Evolutionary conservation across 2,329 filamentous ascomycete species (phyloP).

Genomic region (Alternaria alternata): DNA sequence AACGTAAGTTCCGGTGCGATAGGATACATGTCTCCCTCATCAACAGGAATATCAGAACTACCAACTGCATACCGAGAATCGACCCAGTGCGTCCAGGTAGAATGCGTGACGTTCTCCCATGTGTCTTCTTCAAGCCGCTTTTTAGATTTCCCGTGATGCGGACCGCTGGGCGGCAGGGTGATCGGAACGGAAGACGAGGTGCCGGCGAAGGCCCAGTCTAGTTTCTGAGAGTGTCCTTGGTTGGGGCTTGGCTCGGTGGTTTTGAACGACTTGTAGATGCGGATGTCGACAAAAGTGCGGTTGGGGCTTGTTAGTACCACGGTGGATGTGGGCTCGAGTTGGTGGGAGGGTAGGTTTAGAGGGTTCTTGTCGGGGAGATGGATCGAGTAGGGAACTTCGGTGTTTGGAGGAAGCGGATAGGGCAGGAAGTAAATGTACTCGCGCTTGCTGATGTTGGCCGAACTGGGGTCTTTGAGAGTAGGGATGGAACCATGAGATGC

Average conservation of each 20-base stretch:
- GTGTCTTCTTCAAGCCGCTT: not conserved
- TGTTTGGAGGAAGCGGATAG: slow-evolving; percentile 34
- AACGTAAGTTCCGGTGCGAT: slow-evolving; percentile 40
- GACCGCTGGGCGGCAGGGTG: not conserved
- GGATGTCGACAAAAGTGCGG: slow-evolving; percentile 68
- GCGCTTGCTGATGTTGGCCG: slow-evolving; percentile 46
- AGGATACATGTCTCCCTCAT: slow-evolving; percentile 66
- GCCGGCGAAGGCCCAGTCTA: slow-evolving; percentile 74
- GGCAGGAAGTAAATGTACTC: slow-evolving; percentile 68
- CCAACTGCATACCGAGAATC: slow-evolving; percentile 59
- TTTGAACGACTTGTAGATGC: slow-evolving; percentile 54
- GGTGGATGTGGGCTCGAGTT: slow-evolving; percentile 68
- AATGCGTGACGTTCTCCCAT: slow-evolving; percentile 33
- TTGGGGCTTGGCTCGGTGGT: slow-evolving; percentile 19
- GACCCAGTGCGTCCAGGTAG: slow-evolving; percentile 67
- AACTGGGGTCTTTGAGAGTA: slow-evolving; percentile 5
- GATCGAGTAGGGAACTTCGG: slow-evolving; percentile 40
- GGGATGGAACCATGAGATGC: not conserved
- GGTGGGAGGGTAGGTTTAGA: slow-evolving; percentile 26
- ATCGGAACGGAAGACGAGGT: slow-evolving; percentile 45
- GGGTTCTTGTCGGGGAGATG: slow-evolving; percentile 37
- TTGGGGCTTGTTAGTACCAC: slow-evolving; percentile 69
- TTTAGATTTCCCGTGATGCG: not conserved
- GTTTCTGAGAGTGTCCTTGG: slow-evolving; percentile 42
- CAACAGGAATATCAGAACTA: slow-evolving; percentile 47